Evolutionary conservation across 2,329 filamentous ascomycete genomes (phyloP).

Genomic region (Penicillium vulpinum): DNA sequence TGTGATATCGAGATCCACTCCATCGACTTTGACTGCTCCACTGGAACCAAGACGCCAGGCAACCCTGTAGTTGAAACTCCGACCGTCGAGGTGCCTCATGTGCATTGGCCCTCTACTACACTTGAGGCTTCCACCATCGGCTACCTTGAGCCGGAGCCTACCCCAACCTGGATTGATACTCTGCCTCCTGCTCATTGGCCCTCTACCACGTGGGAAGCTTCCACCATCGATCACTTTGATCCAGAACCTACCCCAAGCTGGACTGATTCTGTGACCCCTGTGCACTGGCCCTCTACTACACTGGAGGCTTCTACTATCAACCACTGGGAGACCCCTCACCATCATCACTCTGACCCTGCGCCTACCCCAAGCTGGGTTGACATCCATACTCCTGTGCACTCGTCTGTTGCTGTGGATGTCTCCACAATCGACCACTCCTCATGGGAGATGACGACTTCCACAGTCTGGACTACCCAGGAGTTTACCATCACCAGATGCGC

Average conservation of each 20-base stretch:
- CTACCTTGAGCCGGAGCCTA: not conserved
- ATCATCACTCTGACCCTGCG: not conserved
- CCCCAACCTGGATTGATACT: not conserved
- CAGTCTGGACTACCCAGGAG: constrained; percentile 32
- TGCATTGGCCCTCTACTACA: not conserved
- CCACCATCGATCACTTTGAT: not conserved
- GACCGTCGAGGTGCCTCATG: too few relatives aligned
- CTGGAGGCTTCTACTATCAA: not conserved
- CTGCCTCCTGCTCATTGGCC: not conserved
- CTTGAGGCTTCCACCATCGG: not conserved
- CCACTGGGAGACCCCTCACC: too few relatives aligned
- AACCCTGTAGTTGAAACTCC: too few relatives aligned
- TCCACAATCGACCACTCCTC: not conserved
- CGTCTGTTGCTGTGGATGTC: not conserved
- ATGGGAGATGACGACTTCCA: constrained; percentile 25
- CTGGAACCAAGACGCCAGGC: constrained; percentile 13
- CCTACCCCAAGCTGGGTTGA: not conserved
- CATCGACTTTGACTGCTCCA: constrained; percentile 23
- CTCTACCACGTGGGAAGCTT: not conserved
- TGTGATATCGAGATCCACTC: constrained; percentile 63
- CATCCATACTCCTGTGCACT: not conserved
- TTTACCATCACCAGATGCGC: constrained; percentile 40
- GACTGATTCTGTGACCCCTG: not conserved
- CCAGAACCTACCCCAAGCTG: not conserved
- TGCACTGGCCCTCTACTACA: not conserved